Percentiles rank a stretch among this genome's conserved stretches.
Conservation (phyloP, 2,329 filamentous ascomycete genomes). For the Aspergillus jensenii region DNA sequence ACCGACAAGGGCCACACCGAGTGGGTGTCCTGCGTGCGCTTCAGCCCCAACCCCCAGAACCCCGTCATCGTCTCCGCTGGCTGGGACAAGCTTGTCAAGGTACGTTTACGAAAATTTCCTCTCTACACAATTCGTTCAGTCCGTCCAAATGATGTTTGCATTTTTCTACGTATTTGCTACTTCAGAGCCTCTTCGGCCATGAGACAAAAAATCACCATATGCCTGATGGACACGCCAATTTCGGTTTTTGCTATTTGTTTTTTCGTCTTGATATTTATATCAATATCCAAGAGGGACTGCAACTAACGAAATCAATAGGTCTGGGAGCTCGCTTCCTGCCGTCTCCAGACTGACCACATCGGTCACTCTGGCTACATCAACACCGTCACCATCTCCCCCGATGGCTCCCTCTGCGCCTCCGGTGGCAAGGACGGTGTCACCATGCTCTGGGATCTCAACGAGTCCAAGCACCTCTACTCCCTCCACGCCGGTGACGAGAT, state of each 20-base stretch:
- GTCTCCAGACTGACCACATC: slow-evolving; percentile 99
- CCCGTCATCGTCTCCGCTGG: slow-evolving; percentile 97
- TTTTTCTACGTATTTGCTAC: slow-evolving; percentile 98
- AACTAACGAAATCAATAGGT: slow-evolving; percentile 60
- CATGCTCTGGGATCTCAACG: slow-evolving; percentile 99
- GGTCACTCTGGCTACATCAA: slow-evolving; percentile 99
- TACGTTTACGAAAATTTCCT: slow-evolving; percentile 53
- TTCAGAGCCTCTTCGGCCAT: slow-evolving; percentile 96
- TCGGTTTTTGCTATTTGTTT: slow-evolving; percentile 5
- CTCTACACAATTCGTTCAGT: slow-evolving; percentile 3
- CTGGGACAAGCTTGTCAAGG: slow-evolving; percentile 99
- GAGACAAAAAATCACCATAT: slow-evolving; percentile 92
- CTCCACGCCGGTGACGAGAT: slow-evolving; percentile 99
- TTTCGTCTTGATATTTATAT: slow-evolving; percentile 4
- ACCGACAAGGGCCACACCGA: slow-evolving; percentile 99
- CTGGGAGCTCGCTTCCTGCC: slow-evolving; percentile 99
- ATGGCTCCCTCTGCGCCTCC: slow-evolving; percentile 97
- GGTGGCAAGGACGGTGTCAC: slow-evolving; percentile 99
- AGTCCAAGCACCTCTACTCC: slow-evolving; percentile 99
- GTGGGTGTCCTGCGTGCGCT: slow-evolving; percentile 99
- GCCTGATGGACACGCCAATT: slow-evolving; percentile 39
- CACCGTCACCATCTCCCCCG: slow-evolving; percentile 99
- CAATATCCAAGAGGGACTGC: not conserved
- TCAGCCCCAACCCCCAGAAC: slow-evolving; percentile 99
- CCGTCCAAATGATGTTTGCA: slow-evolving; percentile 83